A percentile compares a stretch with the other conserved stretches of the same genome.
phyloP scores from a whole-genome alignment of 2,329 filamentous ascomycete genomes.

The Arthroderma uncinatum region DNA sequence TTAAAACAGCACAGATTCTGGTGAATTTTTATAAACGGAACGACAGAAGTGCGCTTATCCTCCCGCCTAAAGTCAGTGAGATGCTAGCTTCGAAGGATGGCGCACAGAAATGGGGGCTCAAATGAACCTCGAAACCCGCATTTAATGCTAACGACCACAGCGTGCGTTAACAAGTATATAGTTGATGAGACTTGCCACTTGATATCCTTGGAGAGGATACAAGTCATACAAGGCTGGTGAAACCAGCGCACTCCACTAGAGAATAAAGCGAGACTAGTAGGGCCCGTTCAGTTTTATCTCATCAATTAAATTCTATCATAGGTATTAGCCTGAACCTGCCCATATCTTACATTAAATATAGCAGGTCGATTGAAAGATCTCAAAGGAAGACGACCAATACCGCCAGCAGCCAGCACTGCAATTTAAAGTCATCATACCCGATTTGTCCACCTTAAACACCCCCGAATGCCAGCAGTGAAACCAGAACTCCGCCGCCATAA shows the following conservation, averaged over 20 bases:
- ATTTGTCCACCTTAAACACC: not conserved
- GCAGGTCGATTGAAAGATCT: not conserved
- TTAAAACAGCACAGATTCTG: constrained; percentile 73
- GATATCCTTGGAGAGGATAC: not conserved
- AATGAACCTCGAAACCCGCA: constrained; percentile 15
- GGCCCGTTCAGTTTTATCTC: not conserved
- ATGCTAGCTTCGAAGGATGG: constrained; percentile 36
- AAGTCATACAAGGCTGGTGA: not conserved
- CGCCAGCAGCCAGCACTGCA: not conserved
- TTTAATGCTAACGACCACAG: not conserved
- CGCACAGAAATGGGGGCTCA: constrained; percentile 25
- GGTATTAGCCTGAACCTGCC: not conserved
- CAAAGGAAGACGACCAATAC: not conserved
- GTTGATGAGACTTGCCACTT: too few species aligned
- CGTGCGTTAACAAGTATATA: not conserved
- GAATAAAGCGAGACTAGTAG: not conserved
- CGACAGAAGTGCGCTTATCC: constrained; percentile 68
- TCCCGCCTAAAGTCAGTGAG: constrained; percentile 85
- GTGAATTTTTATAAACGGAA: constrained; percentile 90
- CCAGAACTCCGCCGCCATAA: not conserved
- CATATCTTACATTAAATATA: not conserved
- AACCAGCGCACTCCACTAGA: not conserved
- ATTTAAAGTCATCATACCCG: not conserved
- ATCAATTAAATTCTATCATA: not conserved
- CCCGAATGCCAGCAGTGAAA: not conserved